Base-by-base conservation (phyloP, 2,329 filamentous ascomycete species). In the Zymoseptoria passerinii region DNA sequence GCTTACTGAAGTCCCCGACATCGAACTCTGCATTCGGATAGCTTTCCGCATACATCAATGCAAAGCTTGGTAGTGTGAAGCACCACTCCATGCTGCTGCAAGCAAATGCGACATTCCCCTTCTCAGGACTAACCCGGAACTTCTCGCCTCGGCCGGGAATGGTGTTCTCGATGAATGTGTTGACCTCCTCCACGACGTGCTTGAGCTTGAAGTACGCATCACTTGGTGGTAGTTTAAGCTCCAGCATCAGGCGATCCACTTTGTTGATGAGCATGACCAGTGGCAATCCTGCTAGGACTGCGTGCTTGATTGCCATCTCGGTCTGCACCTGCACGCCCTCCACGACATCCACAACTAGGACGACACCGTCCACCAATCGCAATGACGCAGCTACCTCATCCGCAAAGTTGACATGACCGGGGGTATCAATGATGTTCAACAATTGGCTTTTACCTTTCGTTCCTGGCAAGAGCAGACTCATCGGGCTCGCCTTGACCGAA, bases 141-240 rank as follows among this genome's bases (percentile, higher is more conserved):
- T 82, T 84, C 68, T 90, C 89, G 28, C 92, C 91, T 66, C 84
- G 83, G 1, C 90, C 87, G 3, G 94, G 92, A 28, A 91, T 80
- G 2, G 89, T 88, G 71, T 89, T 91, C 71, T 95, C 90, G 68
- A 99, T 97, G 66, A 94, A 79, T 0, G 90, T 96, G 75, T 99
- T 99, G 74, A 99, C 92, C 74, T 97, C 90, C 74, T 99, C 94
- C 55, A 99, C 85, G n/a, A 96, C 91, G 73, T 97, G 92, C 76
- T 96, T 97, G 56, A 99, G 80, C 80, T 99, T 99, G 81, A 96
- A 97, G 77, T 99, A 99, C 10, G 94, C 94, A 71, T 99, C 94
- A 64, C 86, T 90, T 1, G 94, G 94, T 1, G 94, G 94, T 13
- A 99, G 81, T 73, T 95, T 95, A 54, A 99, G 80, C 75, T 99